Conservation (phyloP, 495 filamentous ascomycete genomes). For the Amphirosellinia nigrospora region DNA sequence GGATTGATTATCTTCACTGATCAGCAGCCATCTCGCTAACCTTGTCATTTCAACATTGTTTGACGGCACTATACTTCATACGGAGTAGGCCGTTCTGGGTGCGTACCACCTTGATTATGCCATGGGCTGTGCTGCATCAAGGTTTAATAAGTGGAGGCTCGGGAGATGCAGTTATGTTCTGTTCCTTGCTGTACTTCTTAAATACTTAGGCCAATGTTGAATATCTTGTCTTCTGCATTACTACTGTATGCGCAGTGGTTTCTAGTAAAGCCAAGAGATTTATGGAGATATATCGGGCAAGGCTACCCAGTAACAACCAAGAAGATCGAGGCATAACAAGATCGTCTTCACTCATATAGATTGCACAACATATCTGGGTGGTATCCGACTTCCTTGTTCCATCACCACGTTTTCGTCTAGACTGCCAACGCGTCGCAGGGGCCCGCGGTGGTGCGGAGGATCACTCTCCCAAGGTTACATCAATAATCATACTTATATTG, state of each 20-base stretch:
- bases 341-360: constrained; percentile 8
- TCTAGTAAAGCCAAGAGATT: constrained; percentile 5
- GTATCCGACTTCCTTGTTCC: constrained; percentile 10
- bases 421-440: constrained; percentile 11
- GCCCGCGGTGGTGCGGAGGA: not conserved
- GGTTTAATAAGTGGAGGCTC: not conserved
- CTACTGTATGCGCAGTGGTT: not conserved
- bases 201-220: not conserved
- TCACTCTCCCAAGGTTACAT: constrained; percentile 7
- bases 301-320: not conserved
- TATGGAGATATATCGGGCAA: not conserved
- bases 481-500: not conserved
- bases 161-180: not conserved
- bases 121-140: not conserved
- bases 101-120: not conserved
- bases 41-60: not conserved
- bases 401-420: constrained; percentile 7
- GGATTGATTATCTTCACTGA: constrained; percentile 3
- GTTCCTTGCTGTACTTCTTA: not conserved
- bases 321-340: not conserved
- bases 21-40: constrained; percentile 2
- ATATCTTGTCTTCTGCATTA: not conserved
- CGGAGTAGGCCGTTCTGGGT: not conserved
- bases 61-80: not conserved
- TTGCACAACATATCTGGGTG: constrained; percentile 6